Evolutionary conservation across 2,329 filamentous ascomycete genomes (phyloP).

Genomic region (Hypoxylon rubiginosum): DNA sequence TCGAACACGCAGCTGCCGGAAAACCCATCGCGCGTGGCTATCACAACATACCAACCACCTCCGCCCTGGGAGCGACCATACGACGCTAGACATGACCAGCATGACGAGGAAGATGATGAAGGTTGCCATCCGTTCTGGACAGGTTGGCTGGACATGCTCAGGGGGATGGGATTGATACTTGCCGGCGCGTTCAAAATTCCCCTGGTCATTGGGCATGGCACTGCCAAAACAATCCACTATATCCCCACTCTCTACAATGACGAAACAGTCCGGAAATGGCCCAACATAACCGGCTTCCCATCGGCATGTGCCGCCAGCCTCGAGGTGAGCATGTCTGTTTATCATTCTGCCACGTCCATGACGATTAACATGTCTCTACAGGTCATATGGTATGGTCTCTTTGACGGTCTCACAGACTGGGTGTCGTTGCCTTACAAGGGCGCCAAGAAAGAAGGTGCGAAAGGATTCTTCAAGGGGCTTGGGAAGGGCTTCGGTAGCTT

Average conservation of each 20-base stretch:
- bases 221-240: slow-evolving; percentile 37
- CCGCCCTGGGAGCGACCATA: slow-evolving; percentile 30
- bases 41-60: slow-evolving; percentile 12
- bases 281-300: slow-evolving; percentile 38
- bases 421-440: slow-evolving; percentile 35
- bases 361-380: slow-evolving; percentile 14
- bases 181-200: slow-evolving; percentile 32
- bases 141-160: slow-evolving; percentile 34
- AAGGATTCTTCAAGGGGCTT: slow-evolving; percentile 39
- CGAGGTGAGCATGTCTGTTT: slow-evolving; percentile 13
- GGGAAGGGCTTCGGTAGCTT: slow-evolving; percentile 27
- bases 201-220: slow-evolving; percentile 36
- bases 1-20: slow-evolving; percentile 5
- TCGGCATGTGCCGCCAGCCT: slow-evolving; percentile 30
- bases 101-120: slow-evolving; percentile 27
- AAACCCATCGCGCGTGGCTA: neutral
- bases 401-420: slow-evolving; percentile 37
- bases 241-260: slow-evolving; percentile 40
- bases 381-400: slow-evolving; percentile 35
- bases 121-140: slow-evolving; percentile 44
- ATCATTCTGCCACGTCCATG: neutral
- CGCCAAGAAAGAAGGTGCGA: slow-evolving; percentile 32
- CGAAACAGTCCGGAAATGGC: slow-evolving; percentile 36
- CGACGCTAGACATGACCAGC: slow-evolving; percentile 7
- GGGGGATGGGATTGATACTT: slow-evolving; percentile 31